Evolutionary conservation across 805 yeast genomes (phyloP).

Genomic region (Hanseniaspora valbyensis): DNA sequence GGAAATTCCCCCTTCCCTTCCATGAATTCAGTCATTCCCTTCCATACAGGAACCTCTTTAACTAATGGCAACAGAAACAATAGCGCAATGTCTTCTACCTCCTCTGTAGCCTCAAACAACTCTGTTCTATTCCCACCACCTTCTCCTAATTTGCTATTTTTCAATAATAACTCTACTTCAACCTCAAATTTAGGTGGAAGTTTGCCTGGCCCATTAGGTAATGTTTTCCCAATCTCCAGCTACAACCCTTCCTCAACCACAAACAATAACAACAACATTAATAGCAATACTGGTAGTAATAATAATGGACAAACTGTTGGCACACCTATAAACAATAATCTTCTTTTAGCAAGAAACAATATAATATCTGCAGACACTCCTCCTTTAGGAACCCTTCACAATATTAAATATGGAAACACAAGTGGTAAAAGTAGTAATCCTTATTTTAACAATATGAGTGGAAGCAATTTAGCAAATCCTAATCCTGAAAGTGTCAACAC

Average conservation of each 20-base stretch:
- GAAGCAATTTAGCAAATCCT: background rate
- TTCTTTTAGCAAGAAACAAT: background rate
- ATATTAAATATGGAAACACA: conserved; percentile 2
- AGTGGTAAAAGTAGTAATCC: background rate
- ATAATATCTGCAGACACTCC: conserved; percentile 14
- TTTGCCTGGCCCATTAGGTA: conserved; percentile 13
- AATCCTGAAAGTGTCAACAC: background rate
- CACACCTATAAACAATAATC: conserved; percentile 2
- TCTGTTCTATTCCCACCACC: conserved; percentile 9
- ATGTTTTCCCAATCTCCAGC: conserved; percentile 8
- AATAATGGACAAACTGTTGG: conserved; percentile 14
- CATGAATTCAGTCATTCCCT: background rate
- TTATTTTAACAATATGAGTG: background rate
- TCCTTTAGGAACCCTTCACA: conserved; percentile 12
- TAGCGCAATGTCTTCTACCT: conserved; percentile 8
- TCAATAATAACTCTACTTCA: background rate
- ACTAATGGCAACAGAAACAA: conserved; percentile 14
- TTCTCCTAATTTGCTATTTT: conserved; percentile 5
- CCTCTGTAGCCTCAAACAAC: conserved; percentile 10
- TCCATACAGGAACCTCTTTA: background rate
- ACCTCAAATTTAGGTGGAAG: background rate
- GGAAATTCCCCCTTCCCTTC: conserved; percentile 9
- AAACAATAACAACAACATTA: conserved; percentile 15
- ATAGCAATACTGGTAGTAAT: conserved; percentile 17
- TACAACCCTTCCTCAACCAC: background rate